Percentiles rank a stretch among this genome's conserved stretches.
Conservation (phyloP, 2,329 filamentous ascomycete genomes). For the Nigrospora osmanthi region DNA sequence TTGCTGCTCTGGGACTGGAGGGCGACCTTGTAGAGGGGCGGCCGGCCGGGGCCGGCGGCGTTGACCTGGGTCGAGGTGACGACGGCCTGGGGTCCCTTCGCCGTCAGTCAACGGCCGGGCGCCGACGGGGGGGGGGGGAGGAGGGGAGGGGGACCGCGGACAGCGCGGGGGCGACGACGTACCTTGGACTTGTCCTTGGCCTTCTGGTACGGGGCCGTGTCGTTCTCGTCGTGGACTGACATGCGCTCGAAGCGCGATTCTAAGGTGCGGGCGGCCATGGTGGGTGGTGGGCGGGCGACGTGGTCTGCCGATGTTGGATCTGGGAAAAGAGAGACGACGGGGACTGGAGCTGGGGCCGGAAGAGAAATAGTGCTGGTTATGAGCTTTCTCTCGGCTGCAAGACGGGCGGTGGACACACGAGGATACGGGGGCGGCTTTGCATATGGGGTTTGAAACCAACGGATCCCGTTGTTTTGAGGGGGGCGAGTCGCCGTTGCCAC, state of each 20-base stretch:
- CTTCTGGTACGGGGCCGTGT: conserved; percentile 45
- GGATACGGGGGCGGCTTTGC: too few relatives aligned
- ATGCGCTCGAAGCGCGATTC: conserved; percentile 87
- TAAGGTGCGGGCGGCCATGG: conserved; percentile 68
- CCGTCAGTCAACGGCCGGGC: background rate
- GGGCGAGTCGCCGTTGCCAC: too few relatives aligned
- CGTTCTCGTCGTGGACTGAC: conserved; percentile 84
- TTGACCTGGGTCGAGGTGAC: conserved; percentile 31
- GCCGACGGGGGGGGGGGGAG: too few relatives aligned
- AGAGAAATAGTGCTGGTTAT: too few relatives aligned
- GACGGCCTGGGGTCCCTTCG: conserved; percentile 32
- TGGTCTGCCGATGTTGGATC: too few relatives aligned
- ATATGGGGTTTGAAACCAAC: too few relatives aligned
- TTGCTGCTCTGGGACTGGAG: conserved; percentile 71
- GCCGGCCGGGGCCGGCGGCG: conserved; percentile 51
- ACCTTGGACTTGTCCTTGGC: conserved; percentile 64
- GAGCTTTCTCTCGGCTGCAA: too few relatives aligned
- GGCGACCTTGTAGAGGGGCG: conserved; percentile 80
- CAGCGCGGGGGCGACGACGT: conserved; percentile 28
- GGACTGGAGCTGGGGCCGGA: too few relatives aligned
- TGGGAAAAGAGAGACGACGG: too few relatives aligned
- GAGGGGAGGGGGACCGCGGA: too few relatives aligned
- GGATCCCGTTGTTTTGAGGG: too few relatives aligned
- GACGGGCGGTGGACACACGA: too few relatives aligned
- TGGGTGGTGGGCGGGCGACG: background rate